A percentile compares a stretch with the other conserved stretches of the same genome.
Evolutionary conservation across 164 flowering plant species (phyloP).

Genomic region (Berberis vulgaris): DNA sequence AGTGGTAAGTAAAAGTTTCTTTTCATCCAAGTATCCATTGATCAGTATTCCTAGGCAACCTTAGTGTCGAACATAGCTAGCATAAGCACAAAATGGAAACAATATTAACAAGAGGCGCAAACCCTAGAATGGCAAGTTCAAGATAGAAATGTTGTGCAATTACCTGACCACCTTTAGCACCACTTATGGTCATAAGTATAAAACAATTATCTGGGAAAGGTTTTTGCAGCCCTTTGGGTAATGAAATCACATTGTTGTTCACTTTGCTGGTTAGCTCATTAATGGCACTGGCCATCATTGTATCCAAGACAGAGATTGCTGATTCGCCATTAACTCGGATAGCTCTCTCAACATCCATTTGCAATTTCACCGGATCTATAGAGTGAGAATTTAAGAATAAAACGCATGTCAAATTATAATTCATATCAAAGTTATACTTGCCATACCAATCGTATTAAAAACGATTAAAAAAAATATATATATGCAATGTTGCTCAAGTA

Average conservation of each 20-base stretch:
- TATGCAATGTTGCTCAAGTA: too few species aligned
- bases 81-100: too few species aligned
- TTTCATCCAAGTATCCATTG: too few species aligned
- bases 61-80: too few species aligned
- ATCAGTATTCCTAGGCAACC: too few species aligned
- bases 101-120: too few species aligned
- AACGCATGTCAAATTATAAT: too few species aligned
- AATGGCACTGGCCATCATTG: constrained; percentile 57
- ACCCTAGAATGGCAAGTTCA: too few species aligned
- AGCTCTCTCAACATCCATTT: constrained; percentile 50
- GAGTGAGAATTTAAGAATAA: not conserved
- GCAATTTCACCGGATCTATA: constrained; percentile 57
- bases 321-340: constrained; percentile 65
- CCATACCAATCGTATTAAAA: too few species aligned
- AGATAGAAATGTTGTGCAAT: constrained; percentile 12
- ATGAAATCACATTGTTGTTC: constrained; percentile 29
- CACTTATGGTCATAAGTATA: constrained; percentile 85
- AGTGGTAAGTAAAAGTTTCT: too few species aligned
- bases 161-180: constrained; percentile 92
- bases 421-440: too few species aligned
- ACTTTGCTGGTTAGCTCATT: constrained; percentile 33
- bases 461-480: too few species aligned
- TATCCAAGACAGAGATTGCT: constrained; percentile 58
- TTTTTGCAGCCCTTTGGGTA: constrained; percentile 56
- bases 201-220: constrained; percentile 79